Percentiles rank a stretch among this genome's conserved stretches.
These are phyloP conservation scores for Cinnamomum chago DNA, from an alignment of 164 flowering plant species.

Conservation along the genomic window DNA sequence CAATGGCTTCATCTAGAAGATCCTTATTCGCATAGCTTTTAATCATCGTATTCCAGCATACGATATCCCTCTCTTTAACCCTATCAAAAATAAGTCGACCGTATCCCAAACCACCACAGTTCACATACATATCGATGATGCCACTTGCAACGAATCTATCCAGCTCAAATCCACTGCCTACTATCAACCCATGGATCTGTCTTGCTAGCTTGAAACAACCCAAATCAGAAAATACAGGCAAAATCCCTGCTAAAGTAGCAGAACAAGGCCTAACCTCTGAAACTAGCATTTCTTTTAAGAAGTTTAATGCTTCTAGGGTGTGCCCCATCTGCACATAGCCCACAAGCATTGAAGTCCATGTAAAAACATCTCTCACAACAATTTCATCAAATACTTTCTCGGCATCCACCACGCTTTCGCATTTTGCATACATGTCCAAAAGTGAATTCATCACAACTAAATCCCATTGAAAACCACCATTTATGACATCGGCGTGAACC, in stretches of 20 bases:
- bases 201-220: conserved; percentile 19
- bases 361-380: conserved; percentile 19
- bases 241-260: conserved; percentile 23
- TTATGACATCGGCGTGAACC: conserved; percentile 20
- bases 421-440: conserved; percentile 30
- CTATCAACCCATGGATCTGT: conserved; percentile 29
- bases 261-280: conserved; percentile 17
- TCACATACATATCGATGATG: conserved; percentile 24
- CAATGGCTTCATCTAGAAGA: conserved; percentile 19
- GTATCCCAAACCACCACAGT: conserved; percentile 24
- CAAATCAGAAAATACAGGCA: conserved; percentile 25
- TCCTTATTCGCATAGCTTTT: conserved; percentile 21
- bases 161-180: conserved; percentile 14
- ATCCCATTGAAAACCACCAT: conserved; percentile 26
- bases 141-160: conserved; percentile 27
- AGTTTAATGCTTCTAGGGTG: conserved; percentile 15
- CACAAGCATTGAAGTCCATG: conserved; percentile 27
- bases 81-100: conserved; percentile 22
- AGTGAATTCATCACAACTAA: conserved; percentile 28
- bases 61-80: conserved; percentile 22
- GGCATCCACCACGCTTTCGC: conserved; percentile 23
- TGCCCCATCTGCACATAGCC: conserved; percentile 22
- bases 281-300: conserved; percentile 24
- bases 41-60: conserved; percentile 30
- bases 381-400: conserved; percentile 17